phyloP scores from a whole-genome alignment of 768 basidiomycete species.

The Termitomyces titanicus region DNA sequence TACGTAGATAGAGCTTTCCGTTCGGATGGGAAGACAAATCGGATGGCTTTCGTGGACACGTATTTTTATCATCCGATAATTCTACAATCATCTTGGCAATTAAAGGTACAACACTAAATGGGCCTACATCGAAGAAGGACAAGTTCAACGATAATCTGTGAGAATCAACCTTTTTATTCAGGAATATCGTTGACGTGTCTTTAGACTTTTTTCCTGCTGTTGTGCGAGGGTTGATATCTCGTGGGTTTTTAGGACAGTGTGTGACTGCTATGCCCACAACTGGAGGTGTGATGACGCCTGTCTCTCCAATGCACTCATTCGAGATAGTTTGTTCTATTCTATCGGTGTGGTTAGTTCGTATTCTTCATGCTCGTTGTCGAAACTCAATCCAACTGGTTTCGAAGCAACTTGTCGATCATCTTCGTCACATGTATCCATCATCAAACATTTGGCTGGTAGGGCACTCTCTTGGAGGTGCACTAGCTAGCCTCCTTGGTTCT shows the following conservation, averaged over 20 bases:
- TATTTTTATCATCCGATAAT: constrained; percentile 78
- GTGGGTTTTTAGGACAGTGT: constrained; percentile 84
- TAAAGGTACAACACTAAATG: constrained; percentile 82
- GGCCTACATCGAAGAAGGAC: constrained; percentile 86
- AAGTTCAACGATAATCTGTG: constrained; percentile 87
- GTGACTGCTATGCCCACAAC: constrained; percentile 74
- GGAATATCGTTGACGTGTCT: not conserved
- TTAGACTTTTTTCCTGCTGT: constrained; percentile 80
- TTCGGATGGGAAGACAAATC: constrained; percentile 74
- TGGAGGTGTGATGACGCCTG: constrained; percentile 80
- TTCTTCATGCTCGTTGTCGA: not conserved
- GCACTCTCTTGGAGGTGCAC: constrained; percentile 86
- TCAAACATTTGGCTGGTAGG: constrained; percentile 89
- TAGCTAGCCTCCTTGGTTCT: constrained; percentile 83
- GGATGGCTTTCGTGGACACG: constrained; percentile 89
- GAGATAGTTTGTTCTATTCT: constrained; percentile 92
- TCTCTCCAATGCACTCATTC: constrained; percentile 75
- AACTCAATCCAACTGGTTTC: not conserved
- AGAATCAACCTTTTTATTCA: constrained; percentile 5
- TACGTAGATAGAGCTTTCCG: constrained; percentile 59
- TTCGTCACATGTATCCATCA: constrained; percentile 77
- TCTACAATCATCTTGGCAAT: constrained; percentile 83
- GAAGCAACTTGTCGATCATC: constrained; percentile 85
- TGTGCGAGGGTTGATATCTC: constrained; percentile 87
- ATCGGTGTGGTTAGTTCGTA: constrained; percentile 67